Evolutionary conservation across 2,329 filamentous ascomycete species (phyloP), one percentile per base, ranked within the genome.

Genomic region (Alternaria angustiovoidea): DNA sequence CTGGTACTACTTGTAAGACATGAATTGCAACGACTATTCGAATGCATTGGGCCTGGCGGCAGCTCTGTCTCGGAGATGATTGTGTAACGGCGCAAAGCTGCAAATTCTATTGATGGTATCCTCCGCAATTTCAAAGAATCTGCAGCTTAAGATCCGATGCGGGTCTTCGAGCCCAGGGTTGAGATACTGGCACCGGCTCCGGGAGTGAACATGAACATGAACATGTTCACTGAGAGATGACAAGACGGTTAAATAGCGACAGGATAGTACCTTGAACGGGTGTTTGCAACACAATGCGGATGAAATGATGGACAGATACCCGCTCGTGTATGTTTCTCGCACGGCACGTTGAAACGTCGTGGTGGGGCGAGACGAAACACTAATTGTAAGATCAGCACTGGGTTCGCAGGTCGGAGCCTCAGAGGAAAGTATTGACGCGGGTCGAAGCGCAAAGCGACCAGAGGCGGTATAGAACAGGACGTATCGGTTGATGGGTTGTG

Each of bases 291-390:
- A 16, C 12, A 42, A 44, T 42, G 36, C 38, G 30, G 51, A 32
- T n/a, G 41, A 28, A 44, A n/a, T 24, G 16, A 36, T 51, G n/a
- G 14, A 32, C 4, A 12, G 22, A 42, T 20, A 16, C 28, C 42
- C 30, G 24, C 41, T 43, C 18, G 51, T 26, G 49, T 22, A 16
- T 39, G 46, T 39, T 51, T 52, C 43, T 51, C 34, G 56, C 55
- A 41, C 39, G 67, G 57, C 38, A 61, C 12, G 51, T 59, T 64
- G 64, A 67, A 69, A 71, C 66, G 20, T 54, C 39, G 38, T 53
- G 59, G 66, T 64, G 65, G 62, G 64, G 62, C 68, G 24, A 46
- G 11, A 32, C 62, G 64, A 72, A 72, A 72, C 69, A 53, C 46
- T 46, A 47, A 51, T n/a, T 63, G 69, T 56, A 52, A 56, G 67